Conservation (phyloP, 352 stramenopile species). For the Phytophthora fragariae region DNA sequence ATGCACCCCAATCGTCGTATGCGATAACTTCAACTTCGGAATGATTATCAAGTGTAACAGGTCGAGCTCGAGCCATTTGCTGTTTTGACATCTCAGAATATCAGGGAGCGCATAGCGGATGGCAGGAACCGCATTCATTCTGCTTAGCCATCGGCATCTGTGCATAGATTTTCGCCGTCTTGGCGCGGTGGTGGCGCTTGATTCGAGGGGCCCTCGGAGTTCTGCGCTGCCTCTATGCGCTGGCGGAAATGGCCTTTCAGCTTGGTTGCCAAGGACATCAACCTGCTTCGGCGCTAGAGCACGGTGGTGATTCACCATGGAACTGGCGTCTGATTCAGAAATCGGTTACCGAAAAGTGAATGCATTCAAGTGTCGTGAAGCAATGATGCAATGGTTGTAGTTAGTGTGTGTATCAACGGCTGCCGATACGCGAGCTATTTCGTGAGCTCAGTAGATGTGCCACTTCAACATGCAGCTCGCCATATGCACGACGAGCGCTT, state of each 20-base stretch:
- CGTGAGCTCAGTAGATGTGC: not conserved
- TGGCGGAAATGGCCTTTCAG: not conserved
- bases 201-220: not conserved
- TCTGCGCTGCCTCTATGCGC: not conserved
- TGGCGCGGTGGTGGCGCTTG: not conserved
- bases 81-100: not conserved
- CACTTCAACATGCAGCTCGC: not conserved
- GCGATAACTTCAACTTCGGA: constrained; percentile 10
- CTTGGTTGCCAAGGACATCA: not conserved
- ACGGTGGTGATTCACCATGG: not conserved
- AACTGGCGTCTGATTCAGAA: not conserved
- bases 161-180: not conserved
- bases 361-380: not conserved
- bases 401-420: not conserved
- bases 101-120: not conserved
- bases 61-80: not conserved
- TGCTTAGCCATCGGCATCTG: constrained; percentile 22
- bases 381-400: not conserved
- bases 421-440: too few relatives aligned
- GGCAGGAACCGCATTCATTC: constrained; percentile 25
- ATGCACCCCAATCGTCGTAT: too few relatives aligned
- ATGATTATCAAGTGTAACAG: constrained; percentile 11
- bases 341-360: not conserved
- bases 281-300: not conserved
- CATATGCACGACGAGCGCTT: not conserved